These are phyloP conservation scores for Francoa sonchifolia DNA, from an alignment of 441 rosid species.

Conservation along the genomic window DNA sequence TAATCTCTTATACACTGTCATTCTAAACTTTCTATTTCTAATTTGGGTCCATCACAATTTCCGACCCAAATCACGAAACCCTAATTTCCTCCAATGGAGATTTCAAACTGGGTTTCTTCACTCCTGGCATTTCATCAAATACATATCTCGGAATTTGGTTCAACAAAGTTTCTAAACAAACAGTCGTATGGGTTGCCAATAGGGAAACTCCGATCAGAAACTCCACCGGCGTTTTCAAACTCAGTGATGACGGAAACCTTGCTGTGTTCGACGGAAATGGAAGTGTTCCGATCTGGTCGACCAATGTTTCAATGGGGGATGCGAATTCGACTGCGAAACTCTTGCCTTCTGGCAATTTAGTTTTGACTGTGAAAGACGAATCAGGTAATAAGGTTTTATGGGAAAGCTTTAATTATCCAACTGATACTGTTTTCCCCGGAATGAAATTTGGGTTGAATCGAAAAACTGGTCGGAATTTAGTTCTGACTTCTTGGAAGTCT, in stretches of 20 bases:
- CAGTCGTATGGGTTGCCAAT: conserved; percentile 22
- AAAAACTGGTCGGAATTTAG: conserved; percentile 4
- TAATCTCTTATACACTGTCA: no score
- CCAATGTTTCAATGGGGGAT: conserved; percentile 2
- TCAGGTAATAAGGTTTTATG: conserved; percentile 6
- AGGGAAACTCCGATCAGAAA: conserved; percentile 16
- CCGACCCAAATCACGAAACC: no score
- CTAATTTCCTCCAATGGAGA: conserved; percentile 8
- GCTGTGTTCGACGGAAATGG: conserved; percentile 5
- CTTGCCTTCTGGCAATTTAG: conserved; percentile 20
- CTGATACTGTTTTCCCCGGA: conserved; percentile 12
- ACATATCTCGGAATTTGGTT: conserved; percentile 19
- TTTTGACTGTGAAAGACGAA: conserved; percentile 6
- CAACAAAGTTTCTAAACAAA: conserved; percentile 10
- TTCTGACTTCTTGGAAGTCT: conserved; percentile 20
- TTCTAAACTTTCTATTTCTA: no score
- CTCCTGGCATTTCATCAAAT: not conserved
- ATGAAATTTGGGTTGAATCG: conserved; percentile 16
- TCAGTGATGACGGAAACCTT: conserved; percentile 13
- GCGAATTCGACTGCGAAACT: conserved; percentile 4
- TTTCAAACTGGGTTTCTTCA: conserved; percentile 13
- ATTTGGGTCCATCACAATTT: no score
- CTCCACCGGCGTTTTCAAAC: conserved; percentile 10
- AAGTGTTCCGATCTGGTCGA: conserved; percentile 18
- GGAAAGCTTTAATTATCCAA: conserved; percentile 26